phyloP scores from a whole-genome alignment of 2,329 filamentous ascomycete genomes.

The Fusarium sp. region DNA sequence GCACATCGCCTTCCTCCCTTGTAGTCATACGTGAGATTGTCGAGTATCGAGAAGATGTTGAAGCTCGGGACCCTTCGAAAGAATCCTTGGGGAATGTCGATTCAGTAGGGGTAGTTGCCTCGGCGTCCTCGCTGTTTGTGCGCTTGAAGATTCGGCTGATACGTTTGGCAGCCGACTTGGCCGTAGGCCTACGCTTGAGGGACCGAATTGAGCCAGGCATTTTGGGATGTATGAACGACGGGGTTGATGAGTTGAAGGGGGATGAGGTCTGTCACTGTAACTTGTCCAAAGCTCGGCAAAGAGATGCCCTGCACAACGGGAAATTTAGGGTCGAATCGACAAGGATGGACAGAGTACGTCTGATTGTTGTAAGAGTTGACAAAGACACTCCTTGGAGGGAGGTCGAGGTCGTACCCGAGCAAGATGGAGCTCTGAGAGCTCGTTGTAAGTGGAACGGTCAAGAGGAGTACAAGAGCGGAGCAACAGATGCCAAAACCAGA shows the following conservation, averaged over 20 bases:
- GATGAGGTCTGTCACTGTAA: background rate
- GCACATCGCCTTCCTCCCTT: conserved; percentile 24
- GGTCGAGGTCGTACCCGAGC: background rate
- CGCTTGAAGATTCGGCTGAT: conserved; percentile 43
- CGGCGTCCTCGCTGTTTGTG: conserved; percentile 29
- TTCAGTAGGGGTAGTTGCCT: conserved; percentile 6
- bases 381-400: background rate
- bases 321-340: conserved; percentile 7
- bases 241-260: background rate
- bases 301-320: background rate
- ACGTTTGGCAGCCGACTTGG: conserved; percentile 42
- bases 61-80: conserved; percentile 22
- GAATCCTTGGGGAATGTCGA: conserved; percentile 24
- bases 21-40: conserved; percentile 35
- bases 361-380: background rate
- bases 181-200: conserved; percentile 31
- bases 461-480: background rate
- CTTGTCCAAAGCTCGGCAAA: background rate
- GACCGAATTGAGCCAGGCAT: conserved; percentile 42
- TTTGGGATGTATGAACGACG: background rate
- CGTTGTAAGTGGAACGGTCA: background rate
- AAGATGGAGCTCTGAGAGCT: background rate
- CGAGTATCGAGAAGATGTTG: conserved; percentile 39
- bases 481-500: conserved; percentile 7
- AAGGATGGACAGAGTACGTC: background rate